Evolutionary conservation across 768 basidiomycete species (phyloP).

Genomic region (Lactarius deliciosus): DNA sequence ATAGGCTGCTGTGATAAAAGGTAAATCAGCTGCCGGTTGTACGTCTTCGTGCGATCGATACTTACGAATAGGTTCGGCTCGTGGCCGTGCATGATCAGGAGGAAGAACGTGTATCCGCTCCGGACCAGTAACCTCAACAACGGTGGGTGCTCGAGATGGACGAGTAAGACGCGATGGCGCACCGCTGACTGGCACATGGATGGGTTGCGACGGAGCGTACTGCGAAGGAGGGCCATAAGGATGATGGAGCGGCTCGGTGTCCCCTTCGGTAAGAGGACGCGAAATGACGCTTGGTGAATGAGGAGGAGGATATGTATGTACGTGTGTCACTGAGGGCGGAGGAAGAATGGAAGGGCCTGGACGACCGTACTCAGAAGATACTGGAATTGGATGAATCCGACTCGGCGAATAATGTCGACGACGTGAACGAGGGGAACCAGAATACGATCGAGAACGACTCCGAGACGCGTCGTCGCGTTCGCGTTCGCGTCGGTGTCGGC

Average conservation of each 20-base stretch:
- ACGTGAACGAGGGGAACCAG: conserved; percentile 1
- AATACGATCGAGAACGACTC: background rate
- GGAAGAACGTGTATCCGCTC: conserved; percentile 17
- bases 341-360: conserved; percentile 3
- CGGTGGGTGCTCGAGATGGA: conserved; percentile 16
- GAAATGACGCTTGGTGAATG: conserved; percentile 5
- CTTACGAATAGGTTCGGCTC: conserved; percentile 17
- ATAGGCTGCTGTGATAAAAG: conserved; percentile 15
- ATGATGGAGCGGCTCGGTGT: conserved; percentile 15
- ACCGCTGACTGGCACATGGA: conserved; percentile 6
- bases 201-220: conserved; percentile 12
- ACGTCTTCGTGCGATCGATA: background rate
- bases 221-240: conserved; percentile 12
- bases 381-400: conserved; percentile 7
- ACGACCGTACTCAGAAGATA: conserved; percentile 11
- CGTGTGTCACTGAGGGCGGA: conserved; percentile 7
- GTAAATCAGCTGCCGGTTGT: background rate
- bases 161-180: conserved; percentile 15
- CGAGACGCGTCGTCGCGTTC: background rate
- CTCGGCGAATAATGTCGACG: conserved; percentile 6
- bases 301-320: conserved; percentile 9
- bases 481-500: background rate
- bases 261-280: background rate
- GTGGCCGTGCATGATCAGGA: conserved; percentile 6
- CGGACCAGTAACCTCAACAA: conserved; percentile 24